A percentile compares a stretch with the other conserved stretches of the same genome.
These are phyloP conservation scores for Pseudozyma sp. DNA, from an alignment of 1,284 basidiomycete genomes.

Conservation along the genomic window DNA sequence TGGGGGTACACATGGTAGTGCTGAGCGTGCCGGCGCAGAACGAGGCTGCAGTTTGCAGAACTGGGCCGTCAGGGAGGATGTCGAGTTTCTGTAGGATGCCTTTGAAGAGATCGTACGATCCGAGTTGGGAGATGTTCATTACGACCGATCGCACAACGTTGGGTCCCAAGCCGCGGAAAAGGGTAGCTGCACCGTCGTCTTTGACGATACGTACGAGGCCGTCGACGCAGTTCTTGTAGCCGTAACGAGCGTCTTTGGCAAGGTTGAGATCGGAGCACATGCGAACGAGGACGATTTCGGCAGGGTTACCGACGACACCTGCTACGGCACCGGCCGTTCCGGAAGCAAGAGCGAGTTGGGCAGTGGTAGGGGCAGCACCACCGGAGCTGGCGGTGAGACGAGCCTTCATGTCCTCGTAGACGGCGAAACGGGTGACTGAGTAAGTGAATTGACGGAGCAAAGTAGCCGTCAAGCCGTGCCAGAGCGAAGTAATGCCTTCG, in stretches of 20 bases:
- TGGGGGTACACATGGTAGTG: constrained; percentile 69
- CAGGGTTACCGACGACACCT: constrained; percentile 63
- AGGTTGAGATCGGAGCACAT: constrained; percentile 70
- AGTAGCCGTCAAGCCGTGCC: constrained; percentile 65
- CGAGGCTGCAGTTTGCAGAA: constrained; percentile 61
- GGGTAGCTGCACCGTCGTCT: constrained; percentile 71
- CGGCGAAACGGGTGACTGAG: constrained; percentile 65
- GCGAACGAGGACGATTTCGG: constrained; percentile 73
- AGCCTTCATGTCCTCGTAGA: constrained; percentile 66
- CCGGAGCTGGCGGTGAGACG: constrained; percentile 28
- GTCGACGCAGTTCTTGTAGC: constrained; percentile 70
- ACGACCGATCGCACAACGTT: constrained; percentile 72
- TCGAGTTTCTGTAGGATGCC: constrained; percentile 67
- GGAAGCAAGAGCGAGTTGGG: constrained; percentile 56
- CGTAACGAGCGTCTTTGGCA: constrained; percentile 59
- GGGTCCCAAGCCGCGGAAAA: constrained; percentile 72
- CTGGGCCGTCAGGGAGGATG: constrained; percentile 69
- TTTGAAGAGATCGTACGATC: constrained; percentile 73
- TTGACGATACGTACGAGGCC: constrained; percentile 71
- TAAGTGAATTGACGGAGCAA: constrained; percentile 68
- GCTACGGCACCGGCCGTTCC: constrained; percentile 63
- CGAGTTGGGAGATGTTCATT: constrained; percentile 71
- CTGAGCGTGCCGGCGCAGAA: constrained; percentile 72
- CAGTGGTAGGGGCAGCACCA: constrained; percentile 18
- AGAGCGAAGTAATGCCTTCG: constrained; percentile 62